These are phyloP conservation scores for Coemansia guatemalensis DNA, from an alignment of 192 early-diverging fungal genomes.

Conservation along the genomic window DNA sequence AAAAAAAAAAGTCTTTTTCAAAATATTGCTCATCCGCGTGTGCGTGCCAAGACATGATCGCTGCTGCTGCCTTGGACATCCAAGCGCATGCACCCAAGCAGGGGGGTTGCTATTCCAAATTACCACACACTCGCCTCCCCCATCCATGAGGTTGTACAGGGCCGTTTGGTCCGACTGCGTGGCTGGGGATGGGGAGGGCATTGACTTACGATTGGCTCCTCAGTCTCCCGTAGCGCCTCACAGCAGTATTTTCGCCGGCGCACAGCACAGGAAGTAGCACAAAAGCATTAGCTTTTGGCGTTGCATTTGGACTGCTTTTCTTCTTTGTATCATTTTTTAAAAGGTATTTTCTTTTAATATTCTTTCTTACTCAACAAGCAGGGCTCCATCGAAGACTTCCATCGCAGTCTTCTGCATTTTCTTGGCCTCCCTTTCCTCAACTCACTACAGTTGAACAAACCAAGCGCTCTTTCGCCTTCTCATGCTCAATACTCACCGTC, in stretches of 20 bases:
- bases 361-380: background rate
- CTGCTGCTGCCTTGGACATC: too few relatives aligned
- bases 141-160: background rate
- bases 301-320: background rate
- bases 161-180: background rate
- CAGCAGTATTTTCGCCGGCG: background rate
- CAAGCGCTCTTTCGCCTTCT: background rate
- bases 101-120: too few relatives aligned
- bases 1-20: too few relatives aligned
- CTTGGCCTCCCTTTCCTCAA: background rate
- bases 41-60: too few relatives aligned
- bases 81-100: too few relatives aligned
- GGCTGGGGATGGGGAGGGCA: background rate
- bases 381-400: background rate
- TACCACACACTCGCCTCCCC: too few relatives aligned
- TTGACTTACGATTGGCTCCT: background rate
- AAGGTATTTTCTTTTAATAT: background rate
- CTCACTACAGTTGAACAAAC: background rate
- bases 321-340: background rate
- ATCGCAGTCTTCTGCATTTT: background rate
- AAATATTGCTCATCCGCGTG: too few relatives aligned
- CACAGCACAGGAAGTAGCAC: background rate
- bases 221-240: background rate
- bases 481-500: background rate
- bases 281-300: background rate